Base-by-base conservation (phyloP, 345 rosid genomes). In the Hirschfeldia incana region DNA sequence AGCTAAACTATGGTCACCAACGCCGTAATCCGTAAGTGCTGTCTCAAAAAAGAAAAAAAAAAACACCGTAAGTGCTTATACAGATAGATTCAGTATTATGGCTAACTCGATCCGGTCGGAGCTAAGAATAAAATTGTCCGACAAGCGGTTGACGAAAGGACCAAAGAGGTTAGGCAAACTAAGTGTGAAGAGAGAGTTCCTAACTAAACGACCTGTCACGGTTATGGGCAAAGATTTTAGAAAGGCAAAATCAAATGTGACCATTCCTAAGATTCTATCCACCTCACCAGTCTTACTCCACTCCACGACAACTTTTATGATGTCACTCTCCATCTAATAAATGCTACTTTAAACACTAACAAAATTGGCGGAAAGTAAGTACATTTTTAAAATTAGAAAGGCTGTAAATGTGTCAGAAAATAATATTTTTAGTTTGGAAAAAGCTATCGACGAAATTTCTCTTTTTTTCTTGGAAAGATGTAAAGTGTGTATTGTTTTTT, bases 261-360 rank as follows among this genome's bases (percentile, higher is more conserved):
- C 66, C 66, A 57, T 67, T 57, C 78, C 78, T 57, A 55, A 16
- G 66, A 67, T 57, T 75, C 67, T 57, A 11, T 75, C 73, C 78
- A 75, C 67, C 59, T 75, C 78, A 67, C 33, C 78, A 75, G 21
- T 44, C 26, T 37, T 15, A 39, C 30, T 27, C 37, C 37, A 72
- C 17, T 60, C 0, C 70, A 75, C 42, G 72, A 51, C 70, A 65
- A 33, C 26, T 49, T 63, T 74, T 17, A 65, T 10, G 65, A 65
- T 4, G 55, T 74, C 78, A 65, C 57, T 21, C 51, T 74, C 64
- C 53, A 49, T 5, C n/a, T 59, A 29, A 59, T 10, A 29, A 12
- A 59, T 10, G 34, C 15, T 30, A 49, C 3, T 59, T 29, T 72
- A 37, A 42, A 28, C 68, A 63, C 5, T n/a, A 62, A 17, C 15